phyloP scores from a whole-genome alignment of 805 yeast species.

The Teunomyces gatunensis region DNA sequence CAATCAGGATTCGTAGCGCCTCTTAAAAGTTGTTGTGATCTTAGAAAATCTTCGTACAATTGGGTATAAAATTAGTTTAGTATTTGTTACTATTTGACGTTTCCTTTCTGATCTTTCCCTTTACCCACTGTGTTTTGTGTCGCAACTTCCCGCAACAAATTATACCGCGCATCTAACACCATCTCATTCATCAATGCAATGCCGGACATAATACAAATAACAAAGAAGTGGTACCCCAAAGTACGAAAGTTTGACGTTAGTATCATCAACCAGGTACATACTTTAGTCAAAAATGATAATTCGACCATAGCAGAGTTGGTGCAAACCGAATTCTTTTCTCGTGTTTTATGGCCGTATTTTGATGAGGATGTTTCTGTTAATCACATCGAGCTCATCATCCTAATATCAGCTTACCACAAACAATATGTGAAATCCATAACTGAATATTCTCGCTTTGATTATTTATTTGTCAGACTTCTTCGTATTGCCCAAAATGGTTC shows the following conservation, averaged over 20 bases:
- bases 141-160: too few relatives aligned
- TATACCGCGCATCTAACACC: too few relatives aligned
- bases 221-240: slow-evolving; percentile 19
- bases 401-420: background rate
- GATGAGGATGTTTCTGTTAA: slow-evolving; percentile 37
- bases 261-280: slow-evolving; percentile 17
- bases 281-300: slow-evolving; percentile 1
- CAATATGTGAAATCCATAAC: slow-evolving; percentile 6
- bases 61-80: too few relatives aligned
- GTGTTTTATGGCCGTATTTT: slow-evolving; percentile 42
- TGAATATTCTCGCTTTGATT: slow-evolving; percentile 21
- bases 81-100: too few relatives aligned
- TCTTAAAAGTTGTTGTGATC: too few relatives aligned
- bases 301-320: slow-evolving; percentile 7
- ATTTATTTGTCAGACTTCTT: slow-evolving; percentile 27
- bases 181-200: background rate
- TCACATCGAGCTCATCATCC: slow-evolving; percentile 37
- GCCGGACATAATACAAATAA: slow-evolving; percentile 3
- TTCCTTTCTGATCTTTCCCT: too few relatives aligned
- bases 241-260: slow-evolving; percentile 14
- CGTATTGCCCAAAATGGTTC: slow-evolving; percentile 13
- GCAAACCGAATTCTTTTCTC: slow-evolving; percentile 20
- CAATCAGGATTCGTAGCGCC: too few relatives aligned
- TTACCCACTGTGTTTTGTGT: too few relatives aligned
- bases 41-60: too few relatives aligned